These are phyloP conservation scores for Aspergillus transmontanensis DNA, from an alignment of 2,329 filamentous ascomycete genomes.

Conservation along the genomic window DNA sequence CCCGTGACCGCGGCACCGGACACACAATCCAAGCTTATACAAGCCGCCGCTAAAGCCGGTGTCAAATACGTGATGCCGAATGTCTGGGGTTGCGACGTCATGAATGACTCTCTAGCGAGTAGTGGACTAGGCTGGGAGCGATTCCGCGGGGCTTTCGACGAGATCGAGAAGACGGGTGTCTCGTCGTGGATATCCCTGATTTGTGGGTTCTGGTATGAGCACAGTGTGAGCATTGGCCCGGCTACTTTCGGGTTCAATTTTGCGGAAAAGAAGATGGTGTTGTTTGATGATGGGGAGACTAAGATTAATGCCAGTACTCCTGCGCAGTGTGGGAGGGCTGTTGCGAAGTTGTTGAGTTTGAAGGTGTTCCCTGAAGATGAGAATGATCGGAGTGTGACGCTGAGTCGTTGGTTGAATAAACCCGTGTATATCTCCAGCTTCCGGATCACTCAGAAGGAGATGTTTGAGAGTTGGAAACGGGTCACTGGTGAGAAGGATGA, in stretches of 20 bases:
- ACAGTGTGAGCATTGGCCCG: slow-evolving; percentile 41
- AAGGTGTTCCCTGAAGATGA: slow-evolving; percentile 14
- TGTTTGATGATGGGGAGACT: slow-evolving; percentile 60
- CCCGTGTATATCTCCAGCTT: slow-evolving; percentile 59
- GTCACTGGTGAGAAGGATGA: slow-evolving; percentile 58
- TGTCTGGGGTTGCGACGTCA: slow-evolving; percentile 34
- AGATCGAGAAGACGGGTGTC: slow-evolving; percentile 39
- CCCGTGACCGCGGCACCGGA: slow-evolving; percentile 43
- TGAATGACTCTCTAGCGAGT: slow-evolving; percentile 27
- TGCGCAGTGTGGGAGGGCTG: slow-evolving; percentile 56
- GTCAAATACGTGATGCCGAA: slow-evolving; percentile 61
- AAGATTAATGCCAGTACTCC: slow-evolving; percentile 63
- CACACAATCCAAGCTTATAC: slow-evolving; percentile 52
- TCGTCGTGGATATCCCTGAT: slow-evolving; percentile 45
- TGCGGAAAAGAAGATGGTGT: slow-evolving; percentile 40
- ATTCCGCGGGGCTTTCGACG: slow-evolving; percentile 14
- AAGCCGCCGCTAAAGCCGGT: slow-evolving; percentile 57
- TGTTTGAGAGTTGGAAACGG: slow-evolving; percentile 60
- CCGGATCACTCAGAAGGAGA: slow-evolving; percentile 62
- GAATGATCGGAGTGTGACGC: slow-evolving; percentile 31
- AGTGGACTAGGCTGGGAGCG: slow-evolving; percentile 19
- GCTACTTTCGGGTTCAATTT: slow-evolving; percentile 54
- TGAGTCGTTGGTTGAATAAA: slow-evolving; percentile 43
- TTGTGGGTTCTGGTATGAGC: slow-evolving; percentile 58
- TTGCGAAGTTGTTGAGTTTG: slow-evolving; percentile 55